Evolutionary conservation across 345 rosid genomes (phyloP).

Genomic region (Aethionema arabicum): DNA sequence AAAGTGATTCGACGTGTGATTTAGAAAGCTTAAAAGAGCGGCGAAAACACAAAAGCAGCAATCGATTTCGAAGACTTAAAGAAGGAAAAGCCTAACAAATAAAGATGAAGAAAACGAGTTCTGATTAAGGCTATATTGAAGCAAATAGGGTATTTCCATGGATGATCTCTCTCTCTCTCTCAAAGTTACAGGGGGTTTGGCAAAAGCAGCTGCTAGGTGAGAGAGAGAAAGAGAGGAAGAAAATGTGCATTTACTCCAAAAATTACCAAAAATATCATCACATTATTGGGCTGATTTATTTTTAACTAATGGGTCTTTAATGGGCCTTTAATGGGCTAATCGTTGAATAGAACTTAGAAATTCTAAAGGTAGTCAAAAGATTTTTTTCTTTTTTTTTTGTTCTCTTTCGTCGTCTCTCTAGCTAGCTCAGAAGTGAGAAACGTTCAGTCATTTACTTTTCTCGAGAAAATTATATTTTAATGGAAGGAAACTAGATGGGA

Average conservation of each 20-base stretch:
- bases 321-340: constrained; percentile 15
- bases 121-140: constrained; percentile 16
- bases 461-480: constrained; percentile 27
- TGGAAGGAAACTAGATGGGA: constrained; percentile 11
- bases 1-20: background rate
- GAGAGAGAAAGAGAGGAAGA: constrained; percentile 22
- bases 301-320: background rate
- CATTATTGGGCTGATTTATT: constrained; percentile 17
- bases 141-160: constrained; percentile 38
- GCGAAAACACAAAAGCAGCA: constrained; percentile 23
- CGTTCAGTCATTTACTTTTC: constrained; percentile 16
- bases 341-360: background rate
- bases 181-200: constrained; percentile 44
- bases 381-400: background rate
- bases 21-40: constrained; percentile 35
- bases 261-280: constrained; percentile 10
- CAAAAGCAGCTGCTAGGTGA: constrained; percentile 41
- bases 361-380: constrained; percentile 24
- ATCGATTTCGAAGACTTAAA: constrained; percentile 22
- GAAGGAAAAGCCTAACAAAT: constrained; percentile 19
- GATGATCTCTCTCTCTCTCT: constrained; percentile 33
- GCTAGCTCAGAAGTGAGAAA: constrained; percentile 21
- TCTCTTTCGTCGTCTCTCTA: constrained; percentile 14
- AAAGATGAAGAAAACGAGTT: constrained; percentile 27
- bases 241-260: constrained; percentile 7